Conservation (phyloP, 2,329 filamentous ascomycete species). For the Phialophora chinensis region DNA sequence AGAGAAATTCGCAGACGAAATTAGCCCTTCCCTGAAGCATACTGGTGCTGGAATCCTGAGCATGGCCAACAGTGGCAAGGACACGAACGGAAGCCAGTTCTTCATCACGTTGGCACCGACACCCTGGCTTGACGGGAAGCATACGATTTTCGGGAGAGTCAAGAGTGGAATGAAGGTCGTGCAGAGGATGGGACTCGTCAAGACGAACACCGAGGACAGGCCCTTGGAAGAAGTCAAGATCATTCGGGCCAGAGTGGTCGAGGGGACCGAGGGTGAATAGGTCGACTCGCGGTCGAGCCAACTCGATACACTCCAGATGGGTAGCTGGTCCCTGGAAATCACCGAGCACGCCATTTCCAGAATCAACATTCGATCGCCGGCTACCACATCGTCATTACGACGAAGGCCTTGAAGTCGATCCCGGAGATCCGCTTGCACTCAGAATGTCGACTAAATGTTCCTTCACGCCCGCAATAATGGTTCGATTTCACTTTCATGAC, state of each 20-base stretch:
- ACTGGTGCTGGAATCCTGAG: conserved; percentile 90
- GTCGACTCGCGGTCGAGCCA: neutral
- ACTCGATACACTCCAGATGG: neutral
- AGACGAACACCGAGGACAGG: conserved; percentile 79
- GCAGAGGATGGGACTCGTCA: conserved; percentile 84
- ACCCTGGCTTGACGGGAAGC: conserved; percentile 95
- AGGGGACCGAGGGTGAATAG: conserved; percentile 43
- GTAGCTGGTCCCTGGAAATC: neutral
- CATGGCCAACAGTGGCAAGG: conserved; percentile 93
- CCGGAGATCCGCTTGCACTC: neutral
- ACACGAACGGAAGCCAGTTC: conserved; percentile 95
- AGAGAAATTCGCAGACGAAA: conserved; percentile 93
- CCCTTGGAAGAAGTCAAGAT: conserved; percentile 85
- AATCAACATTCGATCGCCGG: neutral
- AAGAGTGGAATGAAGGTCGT: conserved; percentile 83
- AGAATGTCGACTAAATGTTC: neutral
- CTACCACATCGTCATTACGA: neutral
- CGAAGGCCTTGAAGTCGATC: neutral
- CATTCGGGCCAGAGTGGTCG: conserved; percentile 71
- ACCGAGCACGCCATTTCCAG: neutral
- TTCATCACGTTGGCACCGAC: conserved; percentile 94
- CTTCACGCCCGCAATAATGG: neutral
- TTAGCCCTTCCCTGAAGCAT: conserved; percentile 77
- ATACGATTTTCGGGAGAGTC: conserved; percentile 94
- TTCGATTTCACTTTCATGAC: neutral